A percentile compares a stretch with the other conserved stretches of the same genome.
These are phyloP conservation scores for Chenopodium album DNA, from an alignment of 148 eudicot species.

Conservation along the genomic window DNA sequence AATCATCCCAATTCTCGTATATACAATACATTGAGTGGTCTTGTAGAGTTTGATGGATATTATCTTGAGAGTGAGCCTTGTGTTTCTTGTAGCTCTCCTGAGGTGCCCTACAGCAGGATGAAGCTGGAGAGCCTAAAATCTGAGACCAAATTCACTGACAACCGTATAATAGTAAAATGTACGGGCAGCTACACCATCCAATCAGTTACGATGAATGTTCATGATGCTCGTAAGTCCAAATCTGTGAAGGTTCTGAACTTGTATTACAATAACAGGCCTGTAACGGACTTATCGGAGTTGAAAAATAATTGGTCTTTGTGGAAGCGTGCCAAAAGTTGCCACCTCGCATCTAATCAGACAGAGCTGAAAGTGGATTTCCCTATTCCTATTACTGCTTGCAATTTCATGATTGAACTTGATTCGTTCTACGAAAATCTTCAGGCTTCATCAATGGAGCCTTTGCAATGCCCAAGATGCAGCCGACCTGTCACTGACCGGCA, in stretches of 20 bases:
- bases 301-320: constrained; percentile 98
- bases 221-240: constrained; percentile 97
- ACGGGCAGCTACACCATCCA: constrained; percentile 99
- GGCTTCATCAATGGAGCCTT: constrained; percentile 93
- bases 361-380: constrained; percentile 97
- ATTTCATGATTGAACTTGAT: constrained; percentile 99
- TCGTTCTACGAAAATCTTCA: constrained; percentile 98
- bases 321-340: constrained; percentile 99
- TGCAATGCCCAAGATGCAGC: constrained; percentile 99
- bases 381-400: constrained; percentile 98
- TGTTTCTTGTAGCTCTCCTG: constrained; percentile 99
- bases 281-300: constrained; percentile 93
- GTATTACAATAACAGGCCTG: constrained; percentile 98
- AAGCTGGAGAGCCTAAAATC: constrained; percentile 94
- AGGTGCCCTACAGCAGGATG: constrained; percentile 95
- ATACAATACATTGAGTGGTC: constrained; percentile 91
- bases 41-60: constrained; percentile 99
- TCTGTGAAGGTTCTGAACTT: constrained; percentile 98
- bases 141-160: constrained; percentile 94
- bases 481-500: constrained; percentile 97
- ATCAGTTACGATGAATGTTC: constrained; percentile 97
- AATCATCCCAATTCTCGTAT: constrained; percentile 99
- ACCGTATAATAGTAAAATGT: constrained; percentile 98
- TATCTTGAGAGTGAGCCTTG: constrained; percentile 99
- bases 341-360: constrained; percentile 88